Percentiles rank a stretch among this genome's conserved stretches.
Evolutionary conservation across 345 rosid genomes (phyloP).

Genomic region (Crucihimalaya himalaica): DNA sequence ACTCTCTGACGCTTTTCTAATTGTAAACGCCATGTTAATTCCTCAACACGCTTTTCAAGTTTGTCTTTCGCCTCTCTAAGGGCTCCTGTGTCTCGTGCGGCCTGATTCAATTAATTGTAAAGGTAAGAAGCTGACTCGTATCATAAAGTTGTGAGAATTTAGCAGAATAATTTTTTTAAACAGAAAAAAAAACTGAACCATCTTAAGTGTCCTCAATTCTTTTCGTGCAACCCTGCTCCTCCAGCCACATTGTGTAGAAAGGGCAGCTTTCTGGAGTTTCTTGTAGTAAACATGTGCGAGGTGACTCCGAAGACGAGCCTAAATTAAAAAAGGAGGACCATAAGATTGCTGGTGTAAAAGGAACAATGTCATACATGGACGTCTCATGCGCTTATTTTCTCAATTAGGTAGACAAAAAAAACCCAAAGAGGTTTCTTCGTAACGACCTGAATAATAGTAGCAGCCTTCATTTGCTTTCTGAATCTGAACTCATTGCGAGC

Average conservation of each 20-base stretch:
- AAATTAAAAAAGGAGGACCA: slow-evolving; percentile 35
- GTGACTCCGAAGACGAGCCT: slow-evolving; percentile 82
- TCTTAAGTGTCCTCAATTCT: slow-evolving; percentile 88
- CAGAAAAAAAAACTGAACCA: slow-evolving; percentile 54
- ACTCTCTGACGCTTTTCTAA: slow-evolving; percentile 96
- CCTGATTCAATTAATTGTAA: slow-evolving; percentile 53
- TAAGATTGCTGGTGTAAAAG: slow-evolving; percentile 19
- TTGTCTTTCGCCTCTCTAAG: slow-evolving; percentile 98
- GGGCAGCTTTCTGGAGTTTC: slow-evolving; percentile 82
- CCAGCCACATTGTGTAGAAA: slow-evolving; percentile 94
- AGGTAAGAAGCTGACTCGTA: slow-evolving; percentile 31
- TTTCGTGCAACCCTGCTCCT: slow-evolving; percentile 90
- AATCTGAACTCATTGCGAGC: slow-evolving; percentile 94
- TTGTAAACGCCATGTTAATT: slow-evolving; percentile 96
- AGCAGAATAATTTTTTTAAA: not conserved
- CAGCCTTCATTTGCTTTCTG: slow-evolving; percentile 91
- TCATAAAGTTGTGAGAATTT: not conserved
- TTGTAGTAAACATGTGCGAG: slow-evolving; percentile 72
- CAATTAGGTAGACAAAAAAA: slow-evolving; percentile 24
- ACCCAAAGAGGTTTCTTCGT: slow-evolving; percentile 22
- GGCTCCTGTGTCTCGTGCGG: slow-evolving; percentile 94
- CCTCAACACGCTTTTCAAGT: slow-evolving; percentile 97
- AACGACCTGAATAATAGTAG: slow-evolving; percentile 81
- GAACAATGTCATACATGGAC: slow-evolving; percentile 1
- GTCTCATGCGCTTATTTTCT: slow-evolving; percentile 3